phyloP scores from a whole-genome alignment of 768 basidiomycete genomes.

The Lactifluus echinatus region DNA sequence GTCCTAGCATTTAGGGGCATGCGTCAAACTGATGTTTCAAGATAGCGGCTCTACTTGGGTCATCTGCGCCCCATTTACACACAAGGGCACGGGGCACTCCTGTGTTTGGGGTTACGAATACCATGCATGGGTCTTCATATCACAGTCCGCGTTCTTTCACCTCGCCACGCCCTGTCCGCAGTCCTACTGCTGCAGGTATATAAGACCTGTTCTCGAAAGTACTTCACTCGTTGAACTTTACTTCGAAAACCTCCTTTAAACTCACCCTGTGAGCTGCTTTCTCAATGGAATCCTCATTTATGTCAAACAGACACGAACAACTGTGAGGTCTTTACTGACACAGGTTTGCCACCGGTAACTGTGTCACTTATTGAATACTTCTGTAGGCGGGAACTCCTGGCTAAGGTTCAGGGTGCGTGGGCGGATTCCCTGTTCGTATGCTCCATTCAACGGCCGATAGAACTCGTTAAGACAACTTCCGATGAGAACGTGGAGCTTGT shows the following conservation, averaged over 20 bases:
- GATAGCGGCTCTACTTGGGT: neutral
- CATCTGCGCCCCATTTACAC: neutral
- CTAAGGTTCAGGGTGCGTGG: no score
- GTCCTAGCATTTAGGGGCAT: no score
- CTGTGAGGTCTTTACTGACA: conserved; percentile 3
- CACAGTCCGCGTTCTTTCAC: neutral
- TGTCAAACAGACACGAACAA: conserved; percentile 10
- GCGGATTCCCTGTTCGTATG: no score
- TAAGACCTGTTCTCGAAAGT: neutral
- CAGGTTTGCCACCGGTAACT: neutral
- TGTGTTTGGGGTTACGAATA: conserved; percentile 12
- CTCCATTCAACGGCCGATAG: conserved; percentile 9
- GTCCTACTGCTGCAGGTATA: neutral
- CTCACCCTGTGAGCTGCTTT: conserved; percentile 3
- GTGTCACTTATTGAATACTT: neutral
- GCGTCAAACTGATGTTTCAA: neutral
- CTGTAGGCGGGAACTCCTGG: conserved; percentile 15
- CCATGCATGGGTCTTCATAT: neutral
- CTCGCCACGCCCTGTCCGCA: conserved; percentile 8
- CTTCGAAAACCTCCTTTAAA: conserved; percentile 1
- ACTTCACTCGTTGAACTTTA: neutral
- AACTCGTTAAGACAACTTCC: conserved; percentile 7
- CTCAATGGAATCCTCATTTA: conserved; percentile 1
- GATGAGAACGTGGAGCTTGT: conserved; percentile 14
- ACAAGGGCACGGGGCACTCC: conserved; percentile 11